phyloP scores from a whole-genome alignment of 2,329 filamentous ascomycete genomes.

The Cordyceps cicadae region DNA sequence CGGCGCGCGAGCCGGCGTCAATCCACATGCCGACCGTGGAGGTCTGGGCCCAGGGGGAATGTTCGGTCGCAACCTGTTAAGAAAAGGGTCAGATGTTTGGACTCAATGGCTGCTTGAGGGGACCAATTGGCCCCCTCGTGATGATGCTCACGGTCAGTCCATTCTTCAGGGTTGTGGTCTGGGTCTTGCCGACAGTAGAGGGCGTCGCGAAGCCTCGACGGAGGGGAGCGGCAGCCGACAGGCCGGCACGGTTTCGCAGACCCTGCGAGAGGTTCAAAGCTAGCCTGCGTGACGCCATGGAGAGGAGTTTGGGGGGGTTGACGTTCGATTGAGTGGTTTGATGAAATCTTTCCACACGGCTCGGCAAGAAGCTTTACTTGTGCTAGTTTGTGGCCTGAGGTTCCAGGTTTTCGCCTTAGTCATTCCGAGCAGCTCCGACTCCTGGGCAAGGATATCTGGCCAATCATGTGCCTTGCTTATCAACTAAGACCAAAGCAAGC shows the following conservation, averaged over 20 bases:
- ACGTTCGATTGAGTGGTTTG: conserved; percentile 48
- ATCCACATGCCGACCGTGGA: conserved; percentile 99
- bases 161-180: conserved; percentile 95
- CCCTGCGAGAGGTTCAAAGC: conserved; percentile 88
- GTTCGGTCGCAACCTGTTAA: conserved; percentile 84
- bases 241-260: conserved; percentile 77
- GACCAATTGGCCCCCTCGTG: conserved; percentile 30
- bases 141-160: conserved; percentile 72
- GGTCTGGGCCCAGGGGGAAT: conserved; percentile 96
- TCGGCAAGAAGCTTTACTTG: conserved; percentile 39
- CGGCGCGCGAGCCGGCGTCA: conserved; percentile 93
- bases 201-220: conserved; percentile 87
- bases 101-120: conserved; percentile 14
- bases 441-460: conserved; percentile 20
- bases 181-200: conserved; percentile 71
- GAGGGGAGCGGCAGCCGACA: conserved; percentile 68
- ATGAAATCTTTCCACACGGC: conserved; percentile 40
- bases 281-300: conserved; percentile 95
- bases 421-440: conserved; percentile 36
- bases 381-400: conserved; percentile 36
- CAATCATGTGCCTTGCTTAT: conserved; percentile 25
- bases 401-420: conserved; percentile 30
- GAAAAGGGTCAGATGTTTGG: conserved; percentile 21
- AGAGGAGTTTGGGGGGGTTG: conserved; percentile 40
- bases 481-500: conserved; percentile 1